These are phyloP conservation scores for Pezicula rhizophila DNA, from an alignment of 2,329 filamentous ascomycete species.

Conservation along the genomic window DNA sequence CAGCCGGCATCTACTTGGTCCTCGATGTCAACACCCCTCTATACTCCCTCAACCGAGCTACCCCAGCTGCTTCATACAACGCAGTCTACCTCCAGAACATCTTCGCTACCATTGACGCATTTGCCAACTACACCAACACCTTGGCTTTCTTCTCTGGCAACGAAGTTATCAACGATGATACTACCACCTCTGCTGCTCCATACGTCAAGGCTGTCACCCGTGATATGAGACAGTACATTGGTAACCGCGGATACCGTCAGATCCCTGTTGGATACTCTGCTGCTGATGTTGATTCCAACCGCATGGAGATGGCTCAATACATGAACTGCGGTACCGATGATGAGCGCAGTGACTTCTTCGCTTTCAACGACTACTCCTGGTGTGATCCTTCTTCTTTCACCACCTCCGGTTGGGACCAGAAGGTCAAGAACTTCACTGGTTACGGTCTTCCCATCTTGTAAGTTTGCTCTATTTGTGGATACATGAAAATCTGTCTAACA, in stretches of 20 bases:
- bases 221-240: constrained; percentile 46
- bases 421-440: constrained; percentile 58
- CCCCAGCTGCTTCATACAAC: constrained; percentile 57
- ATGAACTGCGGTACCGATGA: constrained; percentile 65
- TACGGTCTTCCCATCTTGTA: constrained; percentile 55
- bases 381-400: constrained; percentile 51
- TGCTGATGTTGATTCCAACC: constrained; percentile 61
- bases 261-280: constrained; percentile 51
- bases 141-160: constrained; percentile 55
- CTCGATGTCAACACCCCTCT: constrained; percentile 63
- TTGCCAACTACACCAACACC: constrained; percentile 59
- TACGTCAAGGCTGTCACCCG: constrained; percentile 51
- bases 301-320: constrained; percentile 60
- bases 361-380: constrained; percentile 60
- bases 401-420: constrained; percentile 57
- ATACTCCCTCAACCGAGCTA: constrained; percentile 59
- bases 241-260: constrained; percentile 36
- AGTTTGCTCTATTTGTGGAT: constrained; percentile 13
- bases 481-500: not conserved
- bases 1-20: constrained; percentile 65
- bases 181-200: constrained; percentile 40
- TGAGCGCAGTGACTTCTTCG: constrained; percentile 59
- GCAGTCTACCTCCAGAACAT: constrained; percentile 61
- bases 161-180: constrained; percentile 46
- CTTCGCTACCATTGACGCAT: constrained; percentile 62